Conservation (phyloP, 805 yeast species). For the Candida stauntonica region DNA sequence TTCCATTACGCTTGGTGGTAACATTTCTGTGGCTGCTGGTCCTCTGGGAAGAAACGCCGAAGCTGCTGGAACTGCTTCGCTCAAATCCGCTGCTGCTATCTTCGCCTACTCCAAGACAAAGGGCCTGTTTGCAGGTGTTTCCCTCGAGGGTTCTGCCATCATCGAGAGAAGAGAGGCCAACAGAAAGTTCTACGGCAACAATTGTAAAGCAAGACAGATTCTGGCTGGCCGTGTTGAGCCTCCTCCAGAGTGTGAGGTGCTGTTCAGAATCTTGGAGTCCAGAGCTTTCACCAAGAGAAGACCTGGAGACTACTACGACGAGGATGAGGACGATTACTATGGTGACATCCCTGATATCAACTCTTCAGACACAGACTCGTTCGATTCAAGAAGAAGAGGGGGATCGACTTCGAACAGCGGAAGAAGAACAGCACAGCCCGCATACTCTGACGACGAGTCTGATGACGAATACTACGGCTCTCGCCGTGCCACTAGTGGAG, state of each 20-base stretch:
- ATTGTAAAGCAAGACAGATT: slow-evolving; percentile 83
- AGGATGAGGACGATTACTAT: slow-evolving; percentile 66
- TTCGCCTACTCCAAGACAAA: slow-evolving; percentile 93
- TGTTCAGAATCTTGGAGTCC: slow-evolving; percentile 81
- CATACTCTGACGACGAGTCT: slow-evolving; percentile 17
- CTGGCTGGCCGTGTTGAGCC: slow-evolving; percentile 85
- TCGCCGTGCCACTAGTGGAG: slow-evolving; percentile 20
- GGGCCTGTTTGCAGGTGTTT: slow-evolving; percentile 96
- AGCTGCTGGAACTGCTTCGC: slow-evolving; percentile 92
- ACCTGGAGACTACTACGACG: slow-evolving; percentile 40
- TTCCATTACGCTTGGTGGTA: slow-evolving; percentile 91
- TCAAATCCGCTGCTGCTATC: slow-evolving; percentile 82
- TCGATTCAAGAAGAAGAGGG: slow-evolving; percentile 23
- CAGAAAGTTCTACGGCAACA: slow-evolving; percentile 86
- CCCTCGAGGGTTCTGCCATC: slow-evolving; percentile 93
- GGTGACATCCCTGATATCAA: slow-evolving; percentile 50
- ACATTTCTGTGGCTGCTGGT: slow-evolving; percentile 93
- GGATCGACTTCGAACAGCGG: slow-evolving; percentile 10
- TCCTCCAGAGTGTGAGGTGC: slow-evolving; percentile 85
- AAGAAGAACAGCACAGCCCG: slow-evolving; percentile 14
- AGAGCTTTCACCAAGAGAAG: slow-evolving; percentile 69
- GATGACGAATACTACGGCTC: slow-evolving; percentile 39
- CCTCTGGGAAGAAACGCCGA: slow-evolving; percentile 97
- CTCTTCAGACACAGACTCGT: slow-evolving; percentile 22
- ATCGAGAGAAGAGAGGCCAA: slow-evolving; percentile 98